A percentile compares a stretch with the other conserved stretches of the same genome.
phyloP scores from a whole-genome alignment of 2,329 filamentous ascomycete species.

The Teratosphaeria destructans region DNA sequence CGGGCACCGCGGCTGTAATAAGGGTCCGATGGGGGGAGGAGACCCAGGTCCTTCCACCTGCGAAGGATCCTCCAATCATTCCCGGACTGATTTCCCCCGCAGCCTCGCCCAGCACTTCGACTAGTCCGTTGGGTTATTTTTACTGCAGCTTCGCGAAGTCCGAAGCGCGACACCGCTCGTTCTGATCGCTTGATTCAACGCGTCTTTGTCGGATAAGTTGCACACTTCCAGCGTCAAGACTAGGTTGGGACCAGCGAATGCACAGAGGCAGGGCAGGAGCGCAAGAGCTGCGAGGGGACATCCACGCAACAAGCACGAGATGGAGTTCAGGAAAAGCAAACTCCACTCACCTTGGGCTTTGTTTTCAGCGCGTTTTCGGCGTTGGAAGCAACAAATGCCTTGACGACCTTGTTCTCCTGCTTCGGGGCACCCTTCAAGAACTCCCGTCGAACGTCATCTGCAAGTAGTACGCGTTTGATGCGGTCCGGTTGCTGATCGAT shows the following conservation, averaged over 20 bases:
- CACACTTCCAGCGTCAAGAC: not conserved
- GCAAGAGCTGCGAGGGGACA: not conserved
- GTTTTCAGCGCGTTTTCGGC: conserved; percentile 69
- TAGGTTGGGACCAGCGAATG: not conserved
- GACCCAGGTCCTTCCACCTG: too few relatives aligned
- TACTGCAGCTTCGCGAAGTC: too few relatives aligned
- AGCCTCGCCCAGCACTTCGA: too few relatives aligned
- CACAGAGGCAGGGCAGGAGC: not conserved
- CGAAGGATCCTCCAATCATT: too few relatives aligned
- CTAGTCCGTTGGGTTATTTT: too few relatives aligned
- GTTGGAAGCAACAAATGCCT: conserved; percentile 61
- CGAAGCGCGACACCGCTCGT: too few relatives aligned
- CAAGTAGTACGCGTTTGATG: conserved; percentile 57
- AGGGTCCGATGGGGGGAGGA: too few relatives aligned
- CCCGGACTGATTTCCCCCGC: too few relatives aligned
- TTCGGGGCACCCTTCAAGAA: conserved; percentile 52
- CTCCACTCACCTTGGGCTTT: conserved; percentile 61
- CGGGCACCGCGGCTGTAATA: too few relatives aligned
- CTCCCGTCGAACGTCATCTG: conserved; percentile 48
- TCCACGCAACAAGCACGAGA: not conserved
- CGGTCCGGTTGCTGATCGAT: conserved; percentile 63
- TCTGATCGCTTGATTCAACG: not conserved
- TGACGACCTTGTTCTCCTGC: conserved; percentile 50
- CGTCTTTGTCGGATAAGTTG: not conserved
- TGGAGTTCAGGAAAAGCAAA: not conserved